Evolutionary conservation across 2,329 filamentous ascomycete species (phyloP).

Genomic region (Colletotrichum coccodes): DNA sequence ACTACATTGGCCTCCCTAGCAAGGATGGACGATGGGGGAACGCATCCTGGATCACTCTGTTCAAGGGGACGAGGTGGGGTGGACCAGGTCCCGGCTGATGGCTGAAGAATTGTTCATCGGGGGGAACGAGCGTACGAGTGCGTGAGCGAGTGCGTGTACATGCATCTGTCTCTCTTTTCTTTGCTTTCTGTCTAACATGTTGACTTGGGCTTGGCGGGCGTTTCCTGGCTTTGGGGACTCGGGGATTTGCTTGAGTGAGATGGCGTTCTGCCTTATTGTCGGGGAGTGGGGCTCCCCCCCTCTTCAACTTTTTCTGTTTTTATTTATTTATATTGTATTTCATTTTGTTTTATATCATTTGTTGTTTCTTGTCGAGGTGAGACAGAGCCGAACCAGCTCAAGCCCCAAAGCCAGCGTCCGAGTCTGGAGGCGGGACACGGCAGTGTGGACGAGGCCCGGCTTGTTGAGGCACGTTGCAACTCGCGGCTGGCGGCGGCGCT

Average conservation of each 20-base stretch:
- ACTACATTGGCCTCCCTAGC: constrained; percentile 10
- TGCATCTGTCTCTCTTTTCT: constrained; percentile 14
- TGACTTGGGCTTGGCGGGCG: background rate
- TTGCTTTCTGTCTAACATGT: constrained; percentile 4
- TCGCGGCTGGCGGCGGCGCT: constrained; percentile 22
- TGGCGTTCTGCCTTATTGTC: background rate
- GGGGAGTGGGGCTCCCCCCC: too few species aligned
- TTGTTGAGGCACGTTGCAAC: constrained; percentile 29
- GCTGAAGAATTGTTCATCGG: constrained; percentile 33
- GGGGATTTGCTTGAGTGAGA: background rate
- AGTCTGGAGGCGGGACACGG: constrained; percentile 17
- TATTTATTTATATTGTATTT: background rate
- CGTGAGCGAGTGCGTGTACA: background rate
- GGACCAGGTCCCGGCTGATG: constrained; percentile 22
- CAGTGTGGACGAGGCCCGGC: background rate
- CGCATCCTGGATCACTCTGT: constrained; percentile 19
- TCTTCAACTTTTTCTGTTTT: too few species aligned
- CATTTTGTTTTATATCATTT: background rate
- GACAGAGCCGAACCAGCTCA: constrained; percentile 21
- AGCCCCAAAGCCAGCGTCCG: constrained; percentile 9
- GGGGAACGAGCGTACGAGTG: constrained; percentile 21
- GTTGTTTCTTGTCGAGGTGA: constrained; percentile 13
- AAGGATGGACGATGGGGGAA: constrained; percentile 27
- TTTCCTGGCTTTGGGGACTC: background rate
- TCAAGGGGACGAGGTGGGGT: constrained; percentile 22